Conservation (phyloP, 208 protist genomes). For the Leishmania tarentolae region DNA sequence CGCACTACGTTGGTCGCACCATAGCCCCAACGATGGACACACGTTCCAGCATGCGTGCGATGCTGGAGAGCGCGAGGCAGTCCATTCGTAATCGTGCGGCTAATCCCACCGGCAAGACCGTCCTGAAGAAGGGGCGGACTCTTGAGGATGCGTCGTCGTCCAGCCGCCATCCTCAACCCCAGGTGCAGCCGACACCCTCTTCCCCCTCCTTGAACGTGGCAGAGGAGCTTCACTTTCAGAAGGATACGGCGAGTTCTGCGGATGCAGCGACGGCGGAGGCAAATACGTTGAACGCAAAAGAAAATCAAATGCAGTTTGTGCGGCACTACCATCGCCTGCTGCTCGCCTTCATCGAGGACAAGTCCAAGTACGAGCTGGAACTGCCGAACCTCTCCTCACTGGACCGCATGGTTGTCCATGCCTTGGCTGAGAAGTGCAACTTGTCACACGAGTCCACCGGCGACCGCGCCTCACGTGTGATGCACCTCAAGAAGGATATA, state of each 20-base stretch:
- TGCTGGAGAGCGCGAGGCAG: conserved; percentile 36
- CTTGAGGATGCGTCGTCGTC: conserved; percentile 6
- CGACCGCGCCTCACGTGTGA: conserved; percentile 41
- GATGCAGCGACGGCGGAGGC: conserved; percentile 1
- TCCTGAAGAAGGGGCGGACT: conserved; percentile 11
- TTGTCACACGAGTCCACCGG: conserved; percentile 78
- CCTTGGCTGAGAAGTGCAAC: conserved; percentile 84
- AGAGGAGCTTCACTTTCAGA: conserved; percentile 25
- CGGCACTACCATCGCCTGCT: conserved; percentile 71
- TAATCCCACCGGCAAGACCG: conserved; percentile 14
- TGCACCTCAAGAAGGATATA: conserved; percentile 84
- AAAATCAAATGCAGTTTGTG: conserved; percentile 71
- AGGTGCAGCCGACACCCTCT: conserved; percentile 40
- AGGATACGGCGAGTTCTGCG: conserved; percentile 1
- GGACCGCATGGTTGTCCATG: conserved; percentile 82
- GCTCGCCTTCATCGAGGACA: conserved; percentile 74
- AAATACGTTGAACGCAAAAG: conserved; percentile 51
- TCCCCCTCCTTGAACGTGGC: conserved; percentile 13
- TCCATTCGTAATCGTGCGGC: conserved; percentile 31
- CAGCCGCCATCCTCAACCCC: neutral
- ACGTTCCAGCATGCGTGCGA: conserved; percentile 33
- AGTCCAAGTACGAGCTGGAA: conserved; percentile 71
- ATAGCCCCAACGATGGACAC: conserved; percentile 11
- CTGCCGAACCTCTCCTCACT: conserved; percentile 69
- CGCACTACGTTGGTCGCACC: neutral